Evolutionary conservation across 2,329 filamentous ascomycete species (phyloP).

Genomic region (Truncatella angustata): DNA sequence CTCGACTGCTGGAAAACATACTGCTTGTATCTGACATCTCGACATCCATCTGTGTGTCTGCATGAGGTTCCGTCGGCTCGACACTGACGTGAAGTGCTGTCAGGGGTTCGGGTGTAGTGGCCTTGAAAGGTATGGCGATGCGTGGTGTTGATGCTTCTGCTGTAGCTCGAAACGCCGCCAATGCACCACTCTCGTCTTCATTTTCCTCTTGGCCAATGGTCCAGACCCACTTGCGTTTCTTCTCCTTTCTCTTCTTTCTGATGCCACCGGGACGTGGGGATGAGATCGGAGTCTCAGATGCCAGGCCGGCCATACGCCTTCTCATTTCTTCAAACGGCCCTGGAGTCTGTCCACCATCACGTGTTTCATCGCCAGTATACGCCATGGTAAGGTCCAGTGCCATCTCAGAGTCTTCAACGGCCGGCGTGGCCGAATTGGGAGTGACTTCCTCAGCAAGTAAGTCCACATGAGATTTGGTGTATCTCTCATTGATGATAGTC

Average conservation of each 20-base stretch:
- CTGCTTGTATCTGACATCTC: constrained; percentile 51
- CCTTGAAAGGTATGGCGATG: constrained; percentile 11
- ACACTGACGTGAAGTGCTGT: constrained; percentile 31
- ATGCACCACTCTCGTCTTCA: constrained; percentile 40
- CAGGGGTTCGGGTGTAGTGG: constrained; percentile 17
- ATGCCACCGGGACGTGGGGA: constrained; percentile 41
- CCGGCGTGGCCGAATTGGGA: constrained; percentile 40
- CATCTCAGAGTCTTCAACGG: constrained; percentile 36
- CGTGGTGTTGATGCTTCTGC: constrained; percentile 21
- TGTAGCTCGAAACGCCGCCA: constrained; percentile 36
- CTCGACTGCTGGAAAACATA: constrained; percentile 33
- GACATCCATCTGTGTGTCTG: constrained; percentile 34
- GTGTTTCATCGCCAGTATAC: constrained; percentile 52
- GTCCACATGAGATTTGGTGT: constrained; percentile 63
- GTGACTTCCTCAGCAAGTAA: constrained; percentile 57
- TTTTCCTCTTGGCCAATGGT: constrained; percentile 56
- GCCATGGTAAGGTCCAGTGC: constrained; percentile 49
- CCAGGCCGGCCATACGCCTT: constrained; percentile 51
- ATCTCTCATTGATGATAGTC: constrained; percentile 62
- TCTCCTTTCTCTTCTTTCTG: constrained; percentile 56
- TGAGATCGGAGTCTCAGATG: constrained; percentile 38
- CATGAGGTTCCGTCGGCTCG: constrained; percentile 33
- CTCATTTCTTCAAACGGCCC: constrained; percentile 64
- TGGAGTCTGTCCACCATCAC: constrained; percentile 61
- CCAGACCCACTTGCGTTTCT: constrained; percentile 65